Percentiles rank a stretch among this genome's conserved stretches.
Conservation (phyloP, 495 filamentous ascomycete species). For the Terfezia claveryi region DNA sequence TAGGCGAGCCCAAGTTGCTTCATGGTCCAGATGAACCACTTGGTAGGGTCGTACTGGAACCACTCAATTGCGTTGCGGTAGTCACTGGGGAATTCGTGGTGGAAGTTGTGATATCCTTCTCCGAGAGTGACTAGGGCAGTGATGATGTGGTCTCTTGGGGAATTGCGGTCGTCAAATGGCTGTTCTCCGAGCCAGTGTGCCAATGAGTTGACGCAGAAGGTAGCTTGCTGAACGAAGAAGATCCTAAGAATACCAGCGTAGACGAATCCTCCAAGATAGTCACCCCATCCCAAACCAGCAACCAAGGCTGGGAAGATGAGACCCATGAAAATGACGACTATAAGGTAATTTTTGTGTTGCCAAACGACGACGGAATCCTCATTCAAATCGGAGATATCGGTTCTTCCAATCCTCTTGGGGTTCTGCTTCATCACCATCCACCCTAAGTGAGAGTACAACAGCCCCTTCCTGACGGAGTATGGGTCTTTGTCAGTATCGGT, state of each 20-base stretch:
- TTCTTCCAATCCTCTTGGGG: slow-evolving; percentile 78
- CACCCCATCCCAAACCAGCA: slow-evolving; percentile 71
- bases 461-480: slow-evolving; percentile 94
- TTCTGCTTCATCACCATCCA: slow-evolving; percentile 91
- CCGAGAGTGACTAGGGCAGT: slow-evolving; percentile 90
- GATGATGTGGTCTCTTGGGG: slow-evolving; percentile 85
- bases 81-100: slow-evolving; percentile 97
- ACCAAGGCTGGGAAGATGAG: slow-evolving; percentile 64
- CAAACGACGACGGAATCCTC: slow-evolving; percentile 82
- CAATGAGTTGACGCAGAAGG: slow-evolving; percentile 97
- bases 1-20: slow-evolving; percentile 88
- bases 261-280: slow-evolving; percentile 78
- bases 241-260: slow-evolving; percentile 90
- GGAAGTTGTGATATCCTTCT: slow-evolving; percentile 99
- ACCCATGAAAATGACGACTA: slow-evolving; percentile 70
- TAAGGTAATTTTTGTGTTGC: slow-evolving; percentile 89
- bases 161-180: slow-evolving; percentile 98
- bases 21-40: slow-evolving; percentile 88
- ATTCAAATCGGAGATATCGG: slow-evolving; percentile 92
- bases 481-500: slow-evolving; percentile 99
- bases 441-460: slow-evolving; percentile 88
- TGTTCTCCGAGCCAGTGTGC: slow-evolving; percentile 99
- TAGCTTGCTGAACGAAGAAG: slow-evolving; percentile 97
- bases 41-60: slow-evolving; percentile 98
- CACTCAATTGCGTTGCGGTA: slow-evolving; percentile 97